Conservation (phyloP, 2,329 filamentous ascomycete genomes). For the Eutypella sp. region DNA sequence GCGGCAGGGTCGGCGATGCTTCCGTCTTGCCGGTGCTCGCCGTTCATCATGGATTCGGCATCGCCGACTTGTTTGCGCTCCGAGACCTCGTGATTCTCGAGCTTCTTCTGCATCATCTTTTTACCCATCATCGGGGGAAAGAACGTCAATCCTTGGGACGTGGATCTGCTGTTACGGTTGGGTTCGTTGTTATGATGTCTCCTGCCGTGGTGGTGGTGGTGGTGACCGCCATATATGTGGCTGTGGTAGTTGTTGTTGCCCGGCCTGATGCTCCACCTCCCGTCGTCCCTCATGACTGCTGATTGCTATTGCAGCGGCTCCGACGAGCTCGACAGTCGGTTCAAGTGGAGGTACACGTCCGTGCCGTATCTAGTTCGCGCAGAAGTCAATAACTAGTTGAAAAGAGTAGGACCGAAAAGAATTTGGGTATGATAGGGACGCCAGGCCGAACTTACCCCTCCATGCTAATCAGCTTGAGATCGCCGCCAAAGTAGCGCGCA, state of each 20-base stretch:
- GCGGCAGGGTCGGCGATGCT: too few species aligned
- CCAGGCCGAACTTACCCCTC: conserved; percentile 67
- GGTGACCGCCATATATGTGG: too few species aligned
- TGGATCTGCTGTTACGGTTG: conserved; percentile 16
- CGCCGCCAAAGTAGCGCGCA: conserved; percentile 93
- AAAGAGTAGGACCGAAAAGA: not conserved
- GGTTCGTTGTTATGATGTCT: too few species aligned
- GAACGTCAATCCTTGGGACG: conserved; percentile 64
- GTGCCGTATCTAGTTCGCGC: conserved; percentile 73
- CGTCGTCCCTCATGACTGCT: conserved; percentile 79
- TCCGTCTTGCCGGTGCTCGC: not conserved
- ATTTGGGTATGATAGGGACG: not conserved
- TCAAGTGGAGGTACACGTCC: conserved; percentile 96
- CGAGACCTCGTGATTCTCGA: conserved; percentile 69
- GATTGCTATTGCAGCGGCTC: conserved; percentile 93
- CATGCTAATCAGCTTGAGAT: conserved; percentile 98
- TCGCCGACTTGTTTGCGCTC: conserved; percentile 90
- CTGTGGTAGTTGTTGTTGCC: conserved; percentile 27
- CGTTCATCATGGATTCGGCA: conserved; percentile 43
- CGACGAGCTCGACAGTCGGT: conserved; percentile 89
- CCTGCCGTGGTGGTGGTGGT: too few species aligned
- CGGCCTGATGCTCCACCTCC: not conserved
- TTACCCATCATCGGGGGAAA: conserved; percentile 50
- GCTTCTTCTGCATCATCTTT: conserved; percentile 60
- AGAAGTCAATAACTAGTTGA: conserved; percentile 3